Evolutionary conservation across 1,139 yeast genomes (phyloP).

Genomic region (Scheffersomyces segobiensis): DNA sequence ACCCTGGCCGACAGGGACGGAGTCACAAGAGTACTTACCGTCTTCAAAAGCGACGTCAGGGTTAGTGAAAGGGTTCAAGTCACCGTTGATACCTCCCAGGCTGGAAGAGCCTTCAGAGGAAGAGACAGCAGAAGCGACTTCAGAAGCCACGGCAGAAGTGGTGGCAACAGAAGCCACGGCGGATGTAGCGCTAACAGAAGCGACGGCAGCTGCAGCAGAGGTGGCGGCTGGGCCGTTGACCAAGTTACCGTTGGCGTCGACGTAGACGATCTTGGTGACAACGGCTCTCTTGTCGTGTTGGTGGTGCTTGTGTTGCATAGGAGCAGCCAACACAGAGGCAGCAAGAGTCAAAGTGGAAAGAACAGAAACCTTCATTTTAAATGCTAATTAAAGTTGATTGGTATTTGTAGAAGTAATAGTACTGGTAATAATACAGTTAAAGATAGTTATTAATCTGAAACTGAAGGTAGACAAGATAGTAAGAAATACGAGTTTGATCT

Average conservation of each 20-base stretch:
- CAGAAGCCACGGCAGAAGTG: slow-evolving; percentile 13
- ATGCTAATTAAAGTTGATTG: not conserved
- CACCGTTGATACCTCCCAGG: slow-evolving; percentile 51
- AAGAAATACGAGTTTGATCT: not conserved
- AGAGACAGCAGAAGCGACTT: slow-evolving; percentile 2
- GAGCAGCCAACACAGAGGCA: slow-evolving; percentile 18
- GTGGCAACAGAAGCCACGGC: slow-evolving; percentile 19
- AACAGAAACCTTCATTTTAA: slow-evolving; percentile 15
- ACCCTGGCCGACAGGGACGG: slow-evolving; percentile 74
- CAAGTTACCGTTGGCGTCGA: slow-evolving; percentile 15
- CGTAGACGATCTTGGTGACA: slow-evolving; percentile 19
- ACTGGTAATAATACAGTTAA: not conserved
- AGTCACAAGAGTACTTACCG: slow-evolving; percentile 60
- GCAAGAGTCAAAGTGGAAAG: slow-evolving; percentile 20
- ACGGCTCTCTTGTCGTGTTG: slow-evolving; percentile 15
- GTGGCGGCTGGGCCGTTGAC: slow-evolving; percentile 15
- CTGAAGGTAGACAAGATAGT: not conserved
- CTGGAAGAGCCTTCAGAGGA: slow-evolving; percentile 10
- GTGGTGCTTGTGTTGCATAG: slow-evolving; percentile 16
- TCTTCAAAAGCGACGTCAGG: slow-evolving; percentile 61
- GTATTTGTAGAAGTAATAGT: not conserved
- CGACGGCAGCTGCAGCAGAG: slow-evolving; percentile 18
- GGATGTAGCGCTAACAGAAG: slow-evolving; percentile 16
- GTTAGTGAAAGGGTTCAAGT: slow-evolving; percentile 49
- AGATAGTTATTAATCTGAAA: not conserved